These are phyloP conservation scores for Solanum pimpinellifolium DNA, from an alignment of 257 asterid species.

Conservation along the genomic window DNA sequence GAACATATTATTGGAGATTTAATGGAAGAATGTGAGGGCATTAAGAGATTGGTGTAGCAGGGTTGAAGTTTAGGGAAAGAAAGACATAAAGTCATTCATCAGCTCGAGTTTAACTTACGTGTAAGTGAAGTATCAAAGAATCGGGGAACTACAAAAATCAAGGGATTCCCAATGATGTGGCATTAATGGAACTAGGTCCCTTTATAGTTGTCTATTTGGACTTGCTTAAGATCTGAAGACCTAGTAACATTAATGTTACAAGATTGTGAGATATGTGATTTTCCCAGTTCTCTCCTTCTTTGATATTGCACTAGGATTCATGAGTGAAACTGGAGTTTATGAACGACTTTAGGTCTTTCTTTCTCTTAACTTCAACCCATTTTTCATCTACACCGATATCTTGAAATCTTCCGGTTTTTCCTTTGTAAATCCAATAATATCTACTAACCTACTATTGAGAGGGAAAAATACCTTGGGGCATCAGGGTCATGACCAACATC, in stretches of 20 bases:
- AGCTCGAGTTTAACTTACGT: background rate
- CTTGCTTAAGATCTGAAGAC: background rate
- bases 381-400: background rate
- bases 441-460: too few relatives aligned
- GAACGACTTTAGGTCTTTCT: background rate
- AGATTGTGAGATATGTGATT: background rate
- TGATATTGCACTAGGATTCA: background rate
- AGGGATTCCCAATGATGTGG: background rate
- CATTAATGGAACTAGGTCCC: too few relatives aligned
- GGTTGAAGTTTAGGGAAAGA: constrained; percentile 20
- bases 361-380: background rate
- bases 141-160: background rate
- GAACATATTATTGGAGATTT: background rate
- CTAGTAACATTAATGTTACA: too few relatives aligned
- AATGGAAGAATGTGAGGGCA: constrained; percentile 19
- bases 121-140: background rate
- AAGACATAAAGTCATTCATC: constrained; percentile 27
- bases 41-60: constrained; percentile 59
- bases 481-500: background rate
- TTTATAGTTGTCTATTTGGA: too few relatives aligned
- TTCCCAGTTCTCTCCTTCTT: background rate
- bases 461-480: too few relatives aligned
- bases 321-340: background rate
- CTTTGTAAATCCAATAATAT: background rate
- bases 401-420: background rate